Base-by-base conservation (phyloP, 345 rosid species). In the Eucalyptus globulus region DNA sequence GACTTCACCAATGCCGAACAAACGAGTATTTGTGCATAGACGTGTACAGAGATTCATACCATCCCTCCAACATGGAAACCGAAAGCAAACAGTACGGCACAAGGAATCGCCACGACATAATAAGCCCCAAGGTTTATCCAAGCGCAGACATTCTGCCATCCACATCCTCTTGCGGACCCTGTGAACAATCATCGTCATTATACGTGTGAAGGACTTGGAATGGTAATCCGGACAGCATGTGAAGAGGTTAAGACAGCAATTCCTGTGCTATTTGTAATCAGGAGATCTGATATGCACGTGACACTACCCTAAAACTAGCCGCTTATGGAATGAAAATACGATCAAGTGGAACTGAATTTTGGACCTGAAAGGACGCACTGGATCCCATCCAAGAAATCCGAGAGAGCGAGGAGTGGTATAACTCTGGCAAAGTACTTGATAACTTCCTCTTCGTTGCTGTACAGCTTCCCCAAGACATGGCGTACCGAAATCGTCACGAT, bases 81-180 rank as follows among this genome's bases (percentile, higher is more conserved):
- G 69, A 94, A 93, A 56, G 95, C 94, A 54, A 94, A 88, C 5
- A 93, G 58, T 58, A 93, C 88, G 24, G 94, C 94, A 50, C 49
- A 91, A 87, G 96, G 95, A 91, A 94, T 90, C 62, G 89, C 95
- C 69, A 93, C 94, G 19, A 86, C 90, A 56, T 94, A 94, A 89
- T 92, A 94, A 62, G 95, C 95, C 40, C 91, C 94, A 2, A 56
- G 62, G 62, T 56, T 56, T 56, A 56, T 56, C 62, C 62, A 56
- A 56, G 95, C 91, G 50, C 96, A 90, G 5, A 92, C 60, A 15
- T 91, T 94, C 80, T 93, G 96, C 95, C 95, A 93, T 67, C 96
- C 95, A 65, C 95, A 93, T 49, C 96, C 96, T 88, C 94, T 92
- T 5, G 94, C 95, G 81, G 94, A 53, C 54, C 93, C 91, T 90